A percentile compares a stretch with the other conserved stretches of the same genome.
Evolutionary conservation across 352 stramenopile species (phyloP).

Genomic region (Blastocystis sp.): DNA sequence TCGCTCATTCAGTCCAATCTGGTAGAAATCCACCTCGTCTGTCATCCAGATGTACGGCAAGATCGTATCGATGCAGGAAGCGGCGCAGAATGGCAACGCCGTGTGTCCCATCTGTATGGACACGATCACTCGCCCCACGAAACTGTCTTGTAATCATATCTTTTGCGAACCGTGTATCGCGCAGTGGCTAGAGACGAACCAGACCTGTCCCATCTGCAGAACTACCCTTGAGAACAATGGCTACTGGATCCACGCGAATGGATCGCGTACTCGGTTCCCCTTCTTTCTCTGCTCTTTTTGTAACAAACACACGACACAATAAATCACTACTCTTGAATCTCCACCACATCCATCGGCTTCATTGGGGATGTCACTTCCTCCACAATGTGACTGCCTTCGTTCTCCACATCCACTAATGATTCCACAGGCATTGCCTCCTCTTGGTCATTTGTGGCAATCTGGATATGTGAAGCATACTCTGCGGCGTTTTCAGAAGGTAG

Average conservation of each 20-base stretch:
- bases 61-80: not conserved
- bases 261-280: not conserved
- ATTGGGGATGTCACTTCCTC: slow-evolving; percentile 9
- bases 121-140: not conserved
- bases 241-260: not conserved
- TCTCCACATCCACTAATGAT: slow-evolving; percentile 8
- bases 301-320: not conserved
- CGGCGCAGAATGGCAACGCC: not conserved
- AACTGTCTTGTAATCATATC: not conserved
- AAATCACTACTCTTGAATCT: not conserved
- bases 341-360: slow-evolving; percentile 26
- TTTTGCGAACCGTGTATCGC: slow-evolving; percentile 19
- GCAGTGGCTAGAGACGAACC: slow-evolving; percentile 26
- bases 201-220: not conserved
- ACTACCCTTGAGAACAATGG: not conserved
- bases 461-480: slow-evolving; percentile 40
- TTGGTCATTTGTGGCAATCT: slow-evolving; percentile 37
- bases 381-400: not conserved
- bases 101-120: slow-evolving; percentile 9
- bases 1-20: not conserved
- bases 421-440: not conserved
- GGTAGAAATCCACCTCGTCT: not conserved
- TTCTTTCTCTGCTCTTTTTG: not conserved
- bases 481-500: slow-evolving; percentile 20
- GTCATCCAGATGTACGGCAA: not conserved